Evolutionary conservation across 805 yeast genomes (phyloP).

Genomic region (Kodamaea kaohsiungensis): DNA sequence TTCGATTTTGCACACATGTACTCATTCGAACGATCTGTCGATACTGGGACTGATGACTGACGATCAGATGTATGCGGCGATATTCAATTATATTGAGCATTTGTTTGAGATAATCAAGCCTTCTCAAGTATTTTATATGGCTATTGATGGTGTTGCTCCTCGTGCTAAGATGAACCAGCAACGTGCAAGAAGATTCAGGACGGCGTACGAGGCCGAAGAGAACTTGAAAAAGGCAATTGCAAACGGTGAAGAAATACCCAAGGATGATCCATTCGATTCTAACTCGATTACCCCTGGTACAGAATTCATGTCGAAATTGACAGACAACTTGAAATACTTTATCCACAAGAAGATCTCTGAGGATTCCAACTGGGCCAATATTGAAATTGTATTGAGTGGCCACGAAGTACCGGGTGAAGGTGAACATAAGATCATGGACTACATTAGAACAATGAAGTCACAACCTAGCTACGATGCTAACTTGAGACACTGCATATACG

Average conservation of each 20-base stretch:
- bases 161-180: constrained; percentile 99
- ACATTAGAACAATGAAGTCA: constrained; percentile 77
- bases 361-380: constrained; percentile 82
- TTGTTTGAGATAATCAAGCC: constrained; percentile 87
- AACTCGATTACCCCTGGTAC: constrained; percentile 97
- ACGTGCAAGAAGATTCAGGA: constrained; percentile 90
- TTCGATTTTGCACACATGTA: constrained; percentile 90
- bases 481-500: constrained; percentile 90
- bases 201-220: constrained; percentile 90
- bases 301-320: constrained; percentile 89
- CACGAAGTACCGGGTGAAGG: constrained; percentile 99
- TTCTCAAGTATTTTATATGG: constrained; percentile 85
- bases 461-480: constrained; percentile 73
- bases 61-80: constrained; percentile 89
- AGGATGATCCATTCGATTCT: constrained; percentile 85
- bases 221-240: constrained; percentile 70
- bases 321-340: constrained; percentile 79
- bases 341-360: constrained; percentile 84
- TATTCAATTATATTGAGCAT: constrained; percentile 93
- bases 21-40: constrained; percentile 75
- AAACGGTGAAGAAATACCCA: constrained; percentile 73
- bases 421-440: constrained; percentile 96
- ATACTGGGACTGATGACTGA: constrained; percentile 71
- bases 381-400: constrained; percentile 79
- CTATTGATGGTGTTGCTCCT: constrained; percentile 98